Base-by-base conservation (phyloP, 768 basidiomycete genomes). In the Epithele typhae region DNA sequence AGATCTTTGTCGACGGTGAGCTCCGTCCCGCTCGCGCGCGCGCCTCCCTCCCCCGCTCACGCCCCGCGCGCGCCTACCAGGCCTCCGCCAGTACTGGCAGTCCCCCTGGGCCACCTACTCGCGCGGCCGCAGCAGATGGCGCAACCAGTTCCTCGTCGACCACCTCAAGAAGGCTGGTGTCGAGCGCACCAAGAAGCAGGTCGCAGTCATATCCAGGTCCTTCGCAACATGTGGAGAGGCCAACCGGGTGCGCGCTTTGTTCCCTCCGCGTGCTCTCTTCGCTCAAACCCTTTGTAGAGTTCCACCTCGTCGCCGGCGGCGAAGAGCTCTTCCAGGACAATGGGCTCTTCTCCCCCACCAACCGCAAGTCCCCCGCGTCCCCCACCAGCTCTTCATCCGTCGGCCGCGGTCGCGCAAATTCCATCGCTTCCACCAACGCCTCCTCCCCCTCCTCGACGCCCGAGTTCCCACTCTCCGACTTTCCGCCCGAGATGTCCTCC, bases 201-300 rank as follows among this genome's bases (percentile, higher is more conserved):
- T 91, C 53, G 88, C n/a, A 87, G 84, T 64, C 88, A 91, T 58
- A 86, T 91, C 43, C 88, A 91, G 60, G 87, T 89, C 46, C 64
- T 88, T 45, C 72, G 87, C 41, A 90, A 90, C 60, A 90, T 90
- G 87, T 89, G 86, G 87, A 88, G 88, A 63, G 87, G 86, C 19
- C 79, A 85, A 49, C 75, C 81, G 71, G 82, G 87, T 85, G 48
- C 25, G 70, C 30, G 33, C 37, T 40, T 25, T 12, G 23, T 17
- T 4, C 38, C 18, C 33, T 37, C 14, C 36, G 25, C 37, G 5
- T 18, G 17, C 32, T 27, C 14, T n/a, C 4, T 6, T 19, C 43
- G 23, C 42, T 54, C 25, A 55, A 51, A 56, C 56, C 23, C 58
- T 43, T 27, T 35, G 1, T 57, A 87, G 87, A 87, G 57, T 88